Evolutionary conservation across 129 eudicot genomes (phyloP), one percentile per base, ranked within the genome.

Genomic region (Dittrichia graveolens): DNA sequence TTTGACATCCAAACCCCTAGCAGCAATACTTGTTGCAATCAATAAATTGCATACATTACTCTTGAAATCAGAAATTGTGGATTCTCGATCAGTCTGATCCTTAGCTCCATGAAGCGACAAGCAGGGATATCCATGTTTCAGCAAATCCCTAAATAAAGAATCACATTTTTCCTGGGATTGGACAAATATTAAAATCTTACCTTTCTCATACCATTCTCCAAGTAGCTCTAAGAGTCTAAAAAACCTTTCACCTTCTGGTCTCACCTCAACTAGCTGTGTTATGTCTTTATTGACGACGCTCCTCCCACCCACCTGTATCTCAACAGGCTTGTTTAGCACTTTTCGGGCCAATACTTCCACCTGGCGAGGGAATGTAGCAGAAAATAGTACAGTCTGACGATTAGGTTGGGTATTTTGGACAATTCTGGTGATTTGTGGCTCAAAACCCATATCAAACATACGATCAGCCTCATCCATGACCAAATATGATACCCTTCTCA

Each of bases 361-460:
- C 76, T 89, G 91, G 5, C 91, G 96, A 50, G 96, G 96, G 37
- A 89, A 89, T 40, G 96, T 89, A 9, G 96, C 91, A 61, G 96
- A 89, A 68, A 89, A 89, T 8, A 89, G 81, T 12, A 89, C 96
- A 41, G 96, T 86, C 73, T 89, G 96, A 12, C 96, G 89, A 38
- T 89, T 90, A n/a, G 96, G 96, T 60, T 86, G 71, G n/a, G 89
- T 89, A 69, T 89, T 89, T 80, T 89, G 96, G 44, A 89, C 96
- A 9, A 89, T 86, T 59, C 91, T 70, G 44, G 91, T 85, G 48
- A 89, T 89, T 72, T 89, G 91, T 45, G 96, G 96, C 80, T 89
- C 96, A 63, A 89, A 89, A 41, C 96, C 96, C 96, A 89, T 89
- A 73, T 89, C 96, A 82, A 89, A 89, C 96, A 89, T 89, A 40